Conservation (phyloP, 441 rosid genomes). For the Populus hybrid region DNA sequence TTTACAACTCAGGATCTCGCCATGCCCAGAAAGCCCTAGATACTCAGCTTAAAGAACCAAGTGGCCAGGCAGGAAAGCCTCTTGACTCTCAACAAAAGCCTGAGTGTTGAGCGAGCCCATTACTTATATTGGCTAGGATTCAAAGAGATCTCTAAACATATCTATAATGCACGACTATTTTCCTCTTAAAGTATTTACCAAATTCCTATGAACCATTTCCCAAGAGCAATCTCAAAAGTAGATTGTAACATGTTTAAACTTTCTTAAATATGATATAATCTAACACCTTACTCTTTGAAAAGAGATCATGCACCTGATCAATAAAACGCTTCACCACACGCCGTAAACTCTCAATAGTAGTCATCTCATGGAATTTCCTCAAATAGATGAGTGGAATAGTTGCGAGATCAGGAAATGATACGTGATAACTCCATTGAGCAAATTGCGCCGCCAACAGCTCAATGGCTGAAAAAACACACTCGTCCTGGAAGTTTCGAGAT, state of each 20-base stretch:
- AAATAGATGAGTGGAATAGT: slow-evolving; percentile 65
- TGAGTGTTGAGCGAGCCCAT: not conserved
- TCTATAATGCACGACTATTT: not conserved
- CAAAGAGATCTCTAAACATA: not conserved
- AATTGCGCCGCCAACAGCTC: slow-evolving; percentile 76
- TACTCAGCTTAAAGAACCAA: not conserved
- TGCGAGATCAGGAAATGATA: slow-evolving; percentile 94
- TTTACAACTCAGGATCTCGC: not conserved
- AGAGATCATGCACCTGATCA: slow-evolving; percentile 50
- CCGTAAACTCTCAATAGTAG: slow-evolving; percentile 50
- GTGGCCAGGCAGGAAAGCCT: not conserved
- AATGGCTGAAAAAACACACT: slow-evolving; percentile 52
- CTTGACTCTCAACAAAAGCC: not conserved
- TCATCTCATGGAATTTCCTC: slow-evolving; percentile 60
- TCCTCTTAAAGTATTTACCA: not conserved
- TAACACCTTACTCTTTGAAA: not conserved
- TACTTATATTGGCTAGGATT: not conserved
- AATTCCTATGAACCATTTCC: not conserved
- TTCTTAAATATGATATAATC: not conserved
- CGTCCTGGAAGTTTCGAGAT: slow-evolving; percentile 76
- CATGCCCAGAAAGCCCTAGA: not conserved
- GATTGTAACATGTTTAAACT: not conserved
- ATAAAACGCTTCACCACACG: slow-evolving; percentile 67
- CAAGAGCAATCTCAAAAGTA: not conserved
- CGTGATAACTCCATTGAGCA: slow-evolving; percentile 85